Percentiles rank a stretch among this genome's conserved stretches.
Evolutionary conservation across 306 rosid species (phyloP).

Genomic region (Alnus glutinosa): DNA sequence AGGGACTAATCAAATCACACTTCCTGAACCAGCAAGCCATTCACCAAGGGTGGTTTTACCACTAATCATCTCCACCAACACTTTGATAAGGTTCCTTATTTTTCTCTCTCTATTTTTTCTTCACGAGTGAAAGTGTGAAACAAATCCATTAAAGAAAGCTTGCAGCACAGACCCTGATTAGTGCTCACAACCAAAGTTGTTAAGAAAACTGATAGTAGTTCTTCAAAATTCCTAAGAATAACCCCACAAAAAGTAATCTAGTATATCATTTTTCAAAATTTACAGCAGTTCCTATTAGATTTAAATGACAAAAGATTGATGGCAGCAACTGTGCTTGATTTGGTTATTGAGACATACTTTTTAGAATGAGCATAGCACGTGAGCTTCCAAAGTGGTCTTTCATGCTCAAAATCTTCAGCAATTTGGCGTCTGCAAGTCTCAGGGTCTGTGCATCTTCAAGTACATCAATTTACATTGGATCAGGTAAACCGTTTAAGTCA

Average conservation of each 20-base stretch:
- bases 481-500: constrained; percentile 12
- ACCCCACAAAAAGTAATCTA: background rate
- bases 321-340: background rate
- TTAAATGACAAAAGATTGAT: background rate
- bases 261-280: background rate
- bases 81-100: background rate
- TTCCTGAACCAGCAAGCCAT: background rate
- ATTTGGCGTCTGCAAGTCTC: constrained; percentile 74
- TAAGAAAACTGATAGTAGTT: background rate
- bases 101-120: too few relatives aligned
- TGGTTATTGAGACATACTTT: constrained; percentile 46
- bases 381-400: constrained; percentile 87
- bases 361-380: constrained; percentile 80
- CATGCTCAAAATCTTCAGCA: constrained; percentile 68
- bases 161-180: background rate
- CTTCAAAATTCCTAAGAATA: background rate
- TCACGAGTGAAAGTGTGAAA: too few relatives aligned
- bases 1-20: background rate
- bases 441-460: constrained; percentile 82
- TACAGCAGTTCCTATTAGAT: background rate
- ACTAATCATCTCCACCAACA: background rate
- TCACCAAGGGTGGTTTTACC: background rate
- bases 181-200: background rate
- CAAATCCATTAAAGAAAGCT: background rate
- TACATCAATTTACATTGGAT: constrained; percentile 20